phyloP scores from a whole-genome alignment of 1,284 basidiomycete species.

The Austroboletus novae-zelandiae region DNA sequence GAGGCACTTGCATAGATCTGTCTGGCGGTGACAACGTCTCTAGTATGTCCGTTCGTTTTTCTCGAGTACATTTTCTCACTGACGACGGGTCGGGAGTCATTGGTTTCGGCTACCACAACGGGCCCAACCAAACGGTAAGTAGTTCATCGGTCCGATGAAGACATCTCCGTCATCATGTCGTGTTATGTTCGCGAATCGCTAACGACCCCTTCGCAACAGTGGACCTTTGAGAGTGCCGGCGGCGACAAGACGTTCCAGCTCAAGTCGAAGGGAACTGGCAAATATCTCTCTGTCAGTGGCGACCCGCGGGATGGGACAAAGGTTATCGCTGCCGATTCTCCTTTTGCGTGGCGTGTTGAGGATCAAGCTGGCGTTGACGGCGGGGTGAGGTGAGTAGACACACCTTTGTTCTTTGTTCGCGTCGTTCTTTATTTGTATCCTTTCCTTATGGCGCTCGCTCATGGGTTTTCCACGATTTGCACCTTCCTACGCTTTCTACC shows the following conservation, averaged over 20 bases:
- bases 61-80: background rate
- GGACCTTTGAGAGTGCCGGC: constrained; percentile 43
- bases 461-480: background rate
- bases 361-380: constrained; percentile 19
- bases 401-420: background rate
- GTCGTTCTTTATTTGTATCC: too few species aligned
- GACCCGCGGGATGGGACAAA: constrained; percentile 21
- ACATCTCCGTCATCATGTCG: too few species aligned
- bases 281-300: constrained; percentile 41
- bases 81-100: constrained; percentile 38
- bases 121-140: constrained; percentile 48
- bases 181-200: too few species aligned
- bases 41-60: constrained; percentile 31
- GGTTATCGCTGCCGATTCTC: constrained; percentile 34
- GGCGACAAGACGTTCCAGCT: constrained; percentile 36
- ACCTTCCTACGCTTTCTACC: too few species aligned
- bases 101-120: constrained; percentile 44
- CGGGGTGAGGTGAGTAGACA: constrained; percentile 20
- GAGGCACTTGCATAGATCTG: constrained; percentile 51
- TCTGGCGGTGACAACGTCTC: constrained; percentile 48
- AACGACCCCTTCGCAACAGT: constrained; percentile 32
- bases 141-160: background rate
- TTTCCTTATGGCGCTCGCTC: background rate
- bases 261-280: constrained; percentile 36
- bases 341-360: constrained; percentile 43